These are phyloP conservation scores for Warburgia ugandensis DNA, from an alignment of 164 flowering plant genomes.

Conservation along the genomic window DNA sequence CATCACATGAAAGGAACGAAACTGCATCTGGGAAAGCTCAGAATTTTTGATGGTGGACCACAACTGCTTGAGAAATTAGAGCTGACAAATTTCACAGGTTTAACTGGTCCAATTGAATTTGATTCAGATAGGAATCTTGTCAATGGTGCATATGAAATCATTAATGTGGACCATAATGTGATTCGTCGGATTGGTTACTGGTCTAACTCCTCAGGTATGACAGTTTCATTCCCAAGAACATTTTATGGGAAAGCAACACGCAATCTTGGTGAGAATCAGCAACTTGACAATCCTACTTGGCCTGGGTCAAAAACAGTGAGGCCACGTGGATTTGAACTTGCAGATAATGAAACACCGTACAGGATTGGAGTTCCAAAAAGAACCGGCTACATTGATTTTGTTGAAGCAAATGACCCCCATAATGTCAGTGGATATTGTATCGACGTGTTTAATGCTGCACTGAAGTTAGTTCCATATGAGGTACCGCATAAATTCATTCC, in stretches of 20 bases:
- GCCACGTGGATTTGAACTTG: slow-evolving; percentile 71
- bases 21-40: slow-evolving; percentile 30
- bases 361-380: slow-evolving; percentile 58
- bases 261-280: slow-evolving; percentile 14
- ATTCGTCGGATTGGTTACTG: slow-evolving; percentile 51
- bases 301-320: slow-evolving; percentile 45
- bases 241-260: slow-evolving; percentile 6
- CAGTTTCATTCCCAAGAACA: slow-evolving; percentile 33
- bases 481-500: slow-evolving; percentile 40
- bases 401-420: slow-evolving; percentile 18
- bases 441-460: slow-evolving; percentile 59
- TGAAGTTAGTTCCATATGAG: slow-evolving; percentile 43
- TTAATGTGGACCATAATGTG: slow-evolving; percentile 28
- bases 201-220: slow-evolving; percentile 45
- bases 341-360: slow-evolving; percentile 38
- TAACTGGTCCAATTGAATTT: slow-evolving; percentile 49
- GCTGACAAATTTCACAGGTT: slow-evolving; percentile 45
- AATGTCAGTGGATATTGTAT: slow-evolving; percentile 52
- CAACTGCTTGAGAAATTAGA: slow-evolving; percentile 24
- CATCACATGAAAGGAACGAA: slow-evolving; percentile 8
- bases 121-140: slow-evolving; percentile 32
- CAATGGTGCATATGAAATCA: slow-evolving; percentile 36
- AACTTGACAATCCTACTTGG: slow-evolving; percentile 46
- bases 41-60: slow-evolving; percentile 44
- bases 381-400: slow-evolving; percentile 53